Evolutionary conservation across 2,329 filamentous ascomycete genomes (phyloP).

Genomic region (Xylariales sp.): DNA sequence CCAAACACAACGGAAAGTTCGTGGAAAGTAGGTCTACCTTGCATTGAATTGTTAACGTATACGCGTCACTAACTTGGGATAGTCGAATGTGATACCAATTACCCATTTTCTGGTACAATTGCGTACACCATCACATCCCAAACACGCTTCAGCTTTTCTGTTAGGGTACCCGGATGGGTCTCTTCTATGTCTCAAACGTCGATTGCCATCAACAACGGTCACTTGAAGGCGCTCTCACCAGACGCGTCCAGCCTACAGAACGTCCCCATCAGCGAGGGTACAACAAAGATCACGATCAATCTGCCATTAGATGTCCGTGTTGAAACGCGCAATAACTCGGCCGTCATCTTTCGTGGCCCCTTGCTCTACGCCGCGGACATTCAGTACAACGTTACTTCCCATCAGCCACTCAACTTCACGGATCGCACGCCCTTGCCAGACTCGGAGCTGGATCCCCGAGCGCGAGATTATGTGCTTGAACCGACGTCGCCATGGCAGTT

Average conservation of each 20-base stretch:
- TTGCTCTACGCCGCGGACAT: conserved; percentile 26
- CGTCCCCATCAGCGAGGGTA: conserved; percentile 15
- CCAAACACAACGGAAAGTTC: no score
- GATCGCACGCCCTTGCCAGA: conserved; percentile 8
- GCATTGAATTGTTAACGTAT: conserved; percentile 32
- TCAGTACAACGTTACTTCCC: conserved; percentile 16
- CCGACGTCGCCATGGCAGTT: conserved; percentile 23
- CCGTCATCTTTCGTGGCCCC: conserved; percentile 24
- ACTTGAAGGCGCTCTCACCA: conserved; percentile 10
- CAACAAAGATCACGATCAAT: conserved; percentile 15
- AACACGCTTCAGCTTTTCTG: conserved; percentile 24
- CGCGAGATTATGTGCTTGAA: conserved; percentile 22
- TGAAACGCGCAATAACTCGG: conserved; percentile 23
- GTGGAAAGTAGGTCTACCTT: no score
- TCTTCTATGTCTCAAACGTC: no score
- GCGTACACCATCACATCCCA: conserved; percentile 23
- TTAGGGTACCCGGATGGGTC: conserved; percentile 27
- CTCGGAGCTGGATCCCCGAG: conserved; percentile 18
- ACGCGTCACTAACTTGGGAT: conserved; percentile 30
- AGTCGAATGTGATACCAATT: conserved; percentile 41
- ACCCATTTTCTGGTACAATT: conserved; percentile 32
- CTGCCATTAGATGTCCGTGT: conserved; percentile 20
- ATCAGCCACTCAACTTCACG: conserved; percentile 14
- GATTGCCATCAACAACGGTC: conserved; percentile 15
- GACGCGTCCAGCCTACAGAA: conserved; percentile 11